phyloP scores from a whole-genome alignment of 495 filamentous ascomycete genomes.

The Sphaerosporella brunnea region DNA sequence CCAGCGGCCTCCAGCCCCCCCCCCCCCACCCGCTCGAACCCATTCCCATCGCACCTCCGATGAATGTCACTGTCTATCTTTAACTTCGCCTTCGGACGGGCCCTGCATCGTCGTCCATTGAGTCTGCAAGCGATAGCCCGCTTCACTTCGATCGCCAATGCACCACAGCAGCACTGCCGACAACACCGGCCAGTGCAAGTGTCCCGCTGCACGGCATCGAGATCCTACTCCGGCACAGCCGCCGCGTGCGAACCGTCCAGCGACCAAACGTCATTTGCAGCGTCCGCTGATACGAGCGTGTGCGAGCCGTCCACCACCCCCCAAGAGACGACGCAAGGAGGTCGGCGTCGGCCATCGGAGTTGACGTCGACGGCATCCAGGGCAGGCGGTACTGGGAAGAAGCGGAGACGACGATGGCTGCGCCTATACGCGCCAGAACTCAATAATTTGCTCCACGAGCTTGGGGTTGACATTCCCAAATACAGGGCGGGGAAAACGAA shows the following conservation, averaged over 20 bases:
- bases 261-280: too few species aligned
- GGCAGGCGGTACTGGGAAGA: too few species aligned
- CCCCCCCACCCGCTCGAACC: background rate
- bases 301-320: too few species aligned
- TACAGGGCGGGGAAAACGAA: conserved; percentile 10
- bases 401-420: background rate
- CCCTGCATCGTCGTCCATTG: conserved; percentile 8
- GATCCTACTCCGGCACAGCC: too few species aligned
- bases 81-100: conserved; percentile 15
- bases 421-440: conserved; percentile 4
- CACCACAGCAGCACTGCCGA: background rate
- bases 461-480: conserved; percentile 5
- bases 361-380: too few species aligned
- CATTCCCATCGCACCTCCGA: conserved; percentile 2
- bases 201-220: background rate
- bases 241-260: too few species aligned
- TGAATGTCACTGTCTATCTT: conserved; percentile 25
- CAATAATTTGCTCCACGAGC: conserved; percentile 6
- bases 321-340: too few species aligned
- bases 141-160: background rate
- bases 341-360: too few species aligned
- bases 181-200: background rate
- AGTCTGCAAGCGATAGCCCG: conserved; percentile 3
- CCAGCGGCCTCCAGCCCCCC: background rate
- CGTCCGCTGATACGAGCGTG: too few species aligned